phyloP scores from a whole-genome alignment of 2,329 filamentous ascomycete genomes.

The Fusarium sp. region DNA sequence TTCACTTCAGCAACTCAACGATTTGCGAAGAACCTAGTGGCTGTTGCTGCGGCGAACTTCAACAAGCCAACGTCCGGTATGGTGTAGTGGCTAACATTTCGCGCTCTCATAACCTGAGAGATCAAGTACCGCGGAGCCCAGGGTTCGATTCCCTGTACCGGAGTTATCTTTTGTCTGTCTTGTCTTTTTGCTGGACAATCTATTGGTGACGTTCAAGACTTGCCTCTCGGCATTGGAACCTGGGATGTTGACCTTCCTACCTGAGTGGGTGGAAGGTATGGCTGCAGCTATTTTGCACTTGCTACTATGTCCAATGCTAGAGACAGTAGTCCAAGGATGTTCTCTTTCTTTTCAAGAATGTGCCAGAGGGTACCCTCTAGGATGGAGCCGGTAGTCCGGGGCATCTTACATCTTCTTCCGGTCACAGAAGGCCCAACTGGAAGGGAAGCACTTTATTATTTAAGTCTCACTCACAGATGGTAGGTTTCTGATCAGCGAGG shows the following conservation, averaged over 20 bases:
- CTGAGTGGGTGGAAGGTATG: neutral
- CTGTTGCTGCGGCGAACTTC: fast-evolving
- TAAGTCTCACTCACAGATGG: neutral
- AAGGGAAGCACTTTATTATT: neutral
- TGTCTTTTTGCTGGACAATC: neutral
- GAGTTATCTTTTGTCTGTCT: neutral
- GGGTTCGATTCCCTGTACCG: neutral
- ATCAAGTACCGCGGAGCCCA: too few relatives aligned
- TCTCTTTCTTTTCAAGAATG: neutral
- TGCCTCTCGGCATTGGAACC: neutral
- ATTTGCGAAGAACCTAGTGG: neutral
- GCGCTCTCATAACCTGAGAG: conserved; percentile 39
- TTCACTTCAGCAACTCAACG: fast-evolving
- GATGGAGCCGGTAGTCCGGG: neutral
- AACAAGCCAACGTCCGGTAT: conserved; percentile 42
- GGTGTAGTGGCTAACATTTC: conserved; percentile 52
- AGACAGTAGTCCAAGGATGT: neutral
- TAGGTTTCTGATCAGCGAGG: too few relatives aligned
- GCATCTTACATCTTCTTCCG: neutral
- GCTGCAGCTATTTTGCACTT: neutral
- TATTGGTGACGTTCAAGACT: neutral
- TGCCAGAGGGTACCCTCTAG: neutral
- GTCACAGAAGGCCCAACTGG: neutral
- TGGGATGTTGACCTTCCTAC: neutral
- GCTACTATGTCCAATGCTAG: neutral